phyloP scores from a whole-genome alignment of 108 stramenopile species.

The Epithemia pelagica region DNA sequence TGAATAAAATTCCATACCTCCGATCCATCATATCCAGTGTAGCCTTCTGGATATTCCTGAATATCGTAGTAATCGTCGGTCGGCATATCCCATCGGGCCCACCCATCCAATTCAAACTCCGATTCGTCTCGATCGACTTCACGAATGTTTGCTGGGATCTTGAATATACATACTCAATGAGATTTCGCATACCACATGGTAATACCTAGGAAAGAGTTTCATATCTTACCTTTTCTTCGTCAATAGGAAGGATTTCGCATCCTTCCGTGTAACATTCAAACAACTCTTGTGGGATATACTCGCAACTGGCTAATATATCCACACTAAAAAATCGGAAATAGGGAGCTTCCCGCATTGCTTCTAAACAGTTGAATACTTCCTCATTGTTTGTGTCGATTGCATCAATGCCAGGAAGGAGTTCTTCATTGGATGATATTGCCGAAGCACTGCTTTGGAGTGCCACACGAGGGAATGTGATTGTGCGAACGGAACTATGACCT shows the following conservation, averaged over 20 bases:
- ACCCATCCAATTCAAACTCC: conserved; percentile 79
- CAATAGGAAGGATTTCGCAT: conserved; percentile 88
- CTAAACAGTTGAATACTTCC: conserved; percentile 34
- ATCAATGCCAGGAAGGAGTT: conserved; percentile 48
- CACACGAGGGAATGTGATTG: no score
- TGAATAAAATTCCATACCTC: conserved; percentile 83
- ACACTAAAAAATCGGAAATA: conserved; percentile 74
- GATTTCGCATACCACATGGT: not conserved
- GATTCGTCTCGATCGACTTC: conserved; percentile 43
- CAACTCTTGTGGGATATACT: conserved; percentile 85
- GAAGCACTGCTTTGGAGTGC: not conserved
- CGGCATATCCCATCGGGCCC: conserved; percentile 90
- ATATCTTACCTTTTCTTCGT: conserved; percentile 66
- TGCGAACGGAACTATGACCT: no score
- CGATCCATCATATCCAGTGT: conserved; percentile 81
- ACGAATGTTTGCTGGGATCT: conserved; percentile 49
- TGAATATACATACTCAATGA: not conserved
- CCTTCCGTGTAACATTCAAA: conserved; percentile 82
- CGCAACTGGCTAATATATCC: conserved; percentile 86
- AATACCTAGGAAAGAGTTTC: not conserved
- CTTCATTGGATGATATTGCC: conserved; percentile 21
- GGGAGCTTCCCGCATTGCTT: conserved; percentile 36
- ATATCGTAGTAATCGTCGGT: conserved; percentile 85
- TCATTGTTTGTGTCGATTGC: conserved; percentile 56
- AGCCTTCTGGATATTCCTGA: conserved; percentile 71